These are phyloP conservation scores for Globisporangium recalcitrans DNA, from an alignment of 352 stramenopile genomes.

Conservation along the genomic window DNA sequence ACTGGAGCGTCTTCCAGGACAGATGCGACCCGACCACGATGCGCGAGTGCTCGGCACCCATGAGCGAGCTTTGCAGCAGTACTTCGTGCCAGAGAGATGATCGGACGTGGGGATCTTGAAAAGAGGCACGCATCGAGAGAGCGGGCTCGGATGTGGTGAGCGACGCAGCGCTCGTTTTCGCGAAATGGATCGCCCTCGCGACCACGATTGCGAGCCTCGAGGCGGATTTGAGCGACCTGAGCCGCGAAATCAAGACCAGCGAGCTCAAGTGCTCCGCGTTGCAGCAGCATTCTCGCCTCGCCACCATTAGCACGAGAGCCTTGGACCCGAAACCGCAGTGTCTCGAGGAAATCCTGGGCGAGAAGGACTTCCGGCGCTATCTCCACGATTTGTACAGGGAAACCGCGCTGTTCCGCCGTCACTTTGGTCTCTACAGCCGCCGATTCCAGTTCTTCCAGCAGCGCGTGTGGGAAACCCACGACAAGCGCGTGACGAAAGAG, in stretches of 20 bases:
- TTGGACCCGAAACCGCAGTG: slow-evolving; percentile 39
- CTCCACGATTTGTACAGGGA: slow-evolving; percentile 35
- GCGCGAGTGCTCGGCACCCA: slow-evolving; percentile 40
- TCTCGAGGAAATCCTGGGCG: slow-evolving; percentile 49
- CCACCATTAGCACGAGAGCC: slow-evolving; percentile 8
- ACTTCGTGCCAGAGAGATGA: neutral
- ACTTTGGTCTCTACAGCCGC: slow-evolving; percentile 29
- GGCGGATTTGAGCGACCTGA: slow-evolving; percentile 14
- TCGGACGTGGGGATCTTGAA: slow-evolving; percentile 9
- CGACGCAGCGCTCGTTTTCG: slow-evolving; percentile 11
- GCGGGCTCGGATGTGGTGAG: no score
- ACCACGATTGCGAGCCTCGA: slow-evolving; percentile 13
- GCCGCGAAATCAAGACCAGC: slow-evolving; percentile 20
- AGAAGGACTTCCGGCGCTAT: slow-evolving; percentile 35
- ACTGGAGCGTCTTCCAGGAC: slow-evolving; percentile 28
- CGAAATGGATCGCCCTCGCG: slow-evolving; percentile 24
- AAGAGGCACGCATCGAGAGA: slow-evolving; percentile 10
- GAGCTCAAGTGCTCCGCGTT: slow-evolving; percentile 18
- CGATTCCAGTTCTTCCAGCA: slow-evolving; percentile 21
- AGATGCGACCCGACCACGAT: slow-evolving; percentile 2
- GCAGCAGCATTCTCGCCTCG: slow-evolving; percentile 10
- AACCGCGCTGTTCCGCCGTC: slow-evolving; percentile 27
- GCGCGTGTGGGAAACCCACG: slow-evolving; percentile 12
- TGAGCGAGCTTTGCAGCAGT: slow-evolving; percentile 2
- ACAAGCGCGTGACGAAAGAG: slow-evolving; percentile 7